A percentile compares a stretch with the other conserved stretches of the same genome.
These are phyloP conservation scores for Aspergillus fumigatiaffinis DNA, from an alignment of 2,329 filamentous ascomycete genomes.

Conservation along the genomic window DNA sequence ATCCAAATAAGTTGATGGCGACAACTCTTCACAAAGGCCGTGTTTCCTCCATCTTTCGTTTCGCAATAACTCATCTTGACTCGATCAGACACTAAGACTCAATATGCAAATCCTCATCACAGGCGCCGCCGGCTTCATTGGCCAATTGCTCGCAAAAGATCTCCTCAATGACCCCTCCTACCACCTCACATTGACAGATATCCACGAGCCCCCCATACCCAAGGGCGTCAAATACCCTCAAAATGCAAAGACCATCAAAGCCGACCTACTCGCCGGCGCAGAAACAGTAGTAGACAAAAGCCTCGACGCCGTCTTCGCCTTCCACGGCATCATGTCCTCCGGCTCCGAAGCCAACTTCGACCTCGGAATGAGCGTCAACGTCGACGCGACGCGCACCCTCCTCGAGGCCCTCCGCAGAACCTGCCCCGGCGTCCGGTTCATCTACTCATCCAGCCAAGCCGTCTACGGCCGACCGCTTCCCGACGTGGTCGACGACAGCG, in stretches of 20 bases:
- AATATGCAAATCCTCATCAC: constrained; percentile 57
- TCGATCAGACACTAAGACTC: not conserved
- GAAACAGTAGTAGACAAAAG: constrained; percentile 37
- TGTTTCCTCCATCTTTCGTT: not conserved
- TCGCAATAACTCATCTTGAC: not conserved
- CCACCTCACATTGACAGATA: constrained; percentile 55
- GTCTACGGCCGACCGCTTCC: constrained; percentile 60
- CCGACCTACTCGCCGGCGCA: constrained; percentile 51
- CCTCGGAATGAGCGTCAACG: constrained; percentile 57
- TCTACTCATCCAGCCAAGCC: constrained; percentile 61
- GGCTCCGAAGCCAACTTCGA: constrained; percentile 60
- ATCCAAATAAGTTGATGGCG: constrained; percentile 9
- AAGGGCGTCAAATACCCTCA: constrained; percentile 45
- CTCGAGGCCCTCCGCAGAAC: constrained; percentile 50
- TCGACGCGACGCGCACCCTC: constrained; percentile 55
- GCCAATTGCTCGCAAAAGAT: constrained; percentile 56
- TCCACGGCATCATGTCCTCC: constrained; percentile 66
- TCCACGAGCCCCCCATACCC: constrained; percentile 52
- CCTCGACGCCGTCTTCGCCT: constrained; percentile 55
- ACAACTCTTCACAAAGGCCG: not conserved
- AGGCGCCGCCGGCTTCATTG: constrained; percentile 62
- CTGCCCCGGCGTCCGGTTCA: constrained; percentile 53
- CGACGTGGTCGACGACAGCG: constrained; percentile 47
- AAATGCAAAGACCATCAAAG: constrained; percentile 49
- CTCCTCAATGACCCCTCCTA: constrained; percentile 49